phyloP scores from a whole-genome alignment of 257 asterid genomes.

The Nicotiana tabacum region DNA sequence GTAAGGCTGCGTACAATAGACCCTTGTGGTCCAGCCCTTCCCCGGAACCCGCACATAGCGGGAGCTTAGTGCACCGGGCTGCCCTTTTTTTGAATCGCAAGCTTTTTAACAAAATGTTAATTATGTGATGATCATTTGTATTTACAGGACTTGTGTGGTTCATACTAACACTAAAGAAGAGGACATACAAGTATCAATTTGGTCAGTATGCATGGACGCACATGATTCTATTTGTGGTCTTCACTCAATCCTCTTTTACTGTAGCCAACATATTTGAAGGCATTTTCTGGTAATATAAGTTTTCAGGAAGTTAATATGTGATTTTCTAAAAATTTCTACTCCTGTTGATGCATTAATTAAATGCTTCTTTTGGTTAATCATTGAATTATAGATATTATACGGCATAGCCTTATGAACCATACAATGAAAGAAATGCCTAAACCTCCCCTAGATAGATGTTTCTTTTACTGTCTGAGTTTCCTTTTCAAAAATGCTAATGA shows the following conservation, averaged over 20 bases:
- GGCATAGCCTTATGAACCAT: not conserved
- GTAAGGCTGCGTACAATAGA: no score
- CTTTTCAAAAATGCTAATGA: no score
- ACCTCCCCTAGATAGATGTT: no score
- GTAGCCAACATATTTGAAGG: conserved; percentile 83
- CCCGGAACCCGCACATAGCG: no score
- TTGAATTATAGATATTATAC: not conserved
- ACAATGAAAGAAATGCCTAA: not conserved
- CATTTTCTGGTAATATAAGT: conserved; percentile 57
- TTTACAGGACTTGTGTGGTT: conserved; percentile 82
- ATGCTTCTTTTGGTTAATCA: not conserved
- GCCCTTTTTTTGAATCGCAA: not conserved
- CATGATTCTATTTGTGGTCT: conserved; percentile 75
- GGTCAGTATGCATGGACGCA: conserved; percentile 92
- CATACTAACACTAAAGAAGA: conserved; percentile 79
- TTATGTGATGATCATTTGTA: not conserved
- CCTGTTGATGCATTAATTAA: not conserved
- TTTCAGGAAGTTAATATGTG: not conserved
- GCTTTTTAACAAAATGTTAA: not conserved
- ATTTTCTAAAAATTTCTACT: not conserved
- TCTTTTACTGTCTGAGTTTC: no score
- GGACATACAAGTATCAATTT: conserved; percentile 86
- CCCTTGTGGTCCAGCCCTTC: no score
- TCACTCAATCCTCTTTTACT: conserved; percentile 65
- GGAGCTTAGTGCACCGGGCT: no score